These are phyloP conservation scores for Fusarium sp. DNA, from an alignment of 2,329 filamentous ascomycete species.

Conservation along the genomic window DNA sequence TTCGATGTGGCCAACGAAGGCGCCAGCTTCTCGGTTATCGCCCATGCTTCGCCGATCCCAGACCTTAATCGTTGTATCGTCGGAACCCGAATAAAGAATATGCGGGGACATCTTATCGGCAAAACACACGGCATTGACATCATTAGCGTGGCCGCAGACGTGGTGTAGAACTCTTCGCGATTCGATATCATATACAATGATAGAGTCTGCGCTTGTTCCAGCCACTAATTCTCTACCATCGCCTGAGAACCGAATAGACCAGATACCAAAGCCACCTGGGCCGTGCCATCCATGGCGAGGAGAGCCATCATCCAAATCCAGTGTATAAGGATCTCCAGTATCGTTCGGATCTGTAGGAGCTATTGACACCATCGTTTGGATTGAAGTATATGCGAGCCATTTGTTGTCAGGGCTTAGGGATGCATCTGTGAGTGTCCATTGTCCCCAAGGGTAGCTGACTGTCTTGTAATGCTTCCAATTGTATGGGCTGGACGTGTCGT, in stretches of 20 bases:
- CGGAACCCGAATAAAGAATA: constrained; percentile 94
- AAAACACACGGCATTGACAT: constrained; percentile 97
- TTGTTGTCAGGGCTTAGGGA: constrained; percentile 91
- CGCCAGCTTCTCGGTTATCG: constrained; percentile 77
- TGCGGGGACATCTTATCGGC: constrained; percentile 90
- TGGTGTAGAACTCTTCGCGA: constrained; percentile 78
- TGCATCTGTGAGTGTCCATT: constrained; percentile 97
- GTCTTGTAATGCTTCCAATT: constrained; percentile 97
- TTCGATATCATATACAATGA: constrained; percentile 95
- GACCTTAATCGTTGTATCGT: constrained; percentile 93
- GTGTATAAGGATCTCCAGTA: constrained; percentile 79
- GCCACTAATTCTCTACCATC: constrained; percentile 92
- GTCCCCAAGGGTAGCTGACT: constrained; percentile 84
- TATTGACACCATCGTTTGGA: constrained; percentile 84
- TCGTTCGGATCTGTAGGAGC: constrained; percentile 89
- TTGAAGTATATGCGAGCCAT: constrained; percentile 92
- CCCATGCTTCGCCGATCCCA: constrained; percentile 96
- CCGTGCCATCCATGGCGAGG: constrained; percentile 46
- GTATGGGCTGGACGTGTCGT: constrained; percentile 95
- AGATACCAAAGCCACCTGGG: constrained; percentile 72
- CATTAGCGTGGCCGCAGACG: constrained; percentile 82
- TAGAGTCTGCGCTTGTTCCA: constrained; percentile 81
- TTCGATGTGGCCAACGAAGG: constrained; percentile 75
- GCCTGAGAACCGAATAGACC: constrained; percentile 91
- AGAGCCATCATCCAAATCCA: constrained; percentile 70